phyloP scores from a whole-genome alignment of 805 yeast genomes.

The Pichia insulana region DNA sequence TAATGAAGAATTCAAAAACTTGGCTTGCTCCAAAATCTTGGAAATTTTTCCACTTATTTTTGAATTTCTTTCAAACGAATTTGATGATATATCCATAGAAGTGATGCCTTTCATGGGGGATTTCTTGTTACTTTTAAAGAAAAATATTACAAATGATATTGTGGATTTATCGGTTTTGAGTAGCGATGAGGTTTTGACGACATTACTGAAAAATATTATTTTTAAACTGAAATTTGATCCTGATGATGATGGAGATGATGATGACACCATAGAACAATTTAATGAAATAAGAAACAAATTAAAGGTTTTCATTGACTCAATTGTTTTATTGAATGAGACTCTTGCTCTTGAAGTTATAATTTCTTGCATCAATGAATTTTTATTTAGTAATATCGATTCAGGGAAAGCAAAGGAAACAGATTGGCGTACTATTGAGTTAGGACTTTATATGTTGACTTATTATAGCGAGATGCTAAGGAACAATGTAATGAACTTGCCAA shows the following conservation, averaged over 20 bases:
- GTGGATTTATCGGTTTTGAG: constrained; percentile 24
- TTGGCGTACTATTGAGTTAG: constrained; percentile 85
- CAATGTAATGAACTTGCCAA: constrained; percentile 63
- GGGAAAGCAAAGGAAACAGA: constrained; percentile 22
- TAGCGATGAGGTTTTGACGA: constrained; percentile 44
- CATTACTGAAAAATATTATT: constrained; percentile 61
- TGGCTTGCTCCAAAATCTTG: constrained; percentile 39
- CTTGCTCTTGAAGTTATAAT: constrained; percentile 29
- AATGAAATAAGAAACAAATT: constrained; percentile 68
- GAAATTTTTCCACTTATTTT: constrained; percentile 67
- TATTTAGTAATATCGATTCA: constrained; percentile 16
- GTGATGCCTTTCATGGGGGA: constrained; percentile 75
- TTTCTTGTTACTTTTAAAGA: constrained; percentile 63
- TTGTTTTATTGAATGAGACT: constrained; percentile 38
- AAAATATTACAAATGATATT: constrained; percentile 32
- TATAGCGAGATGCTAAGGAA: constrained; percentile 74
- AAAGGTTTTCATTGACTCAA: constrained; percentile 75
- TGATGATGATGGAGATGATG: constrained; percentile 48
- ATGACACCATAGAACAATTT: constrained; percentile 70
- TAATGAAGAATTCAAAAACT: constrained; percentile 32
- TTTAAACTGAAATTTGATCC: constrained; percentile 74
- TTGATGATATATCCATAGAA: constrained; percentile 80
- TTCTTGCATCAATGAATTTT: constrained; percentile 40
- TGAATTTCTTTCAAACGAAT: constrained; percentile 66
- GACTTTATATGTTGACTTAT: constrained; percentile 71